These are phyloP conservation scores for Pichia sp. DNA, from an alignment of 1,139 yeast genomes.

Conservation along the genomic window DNA sequence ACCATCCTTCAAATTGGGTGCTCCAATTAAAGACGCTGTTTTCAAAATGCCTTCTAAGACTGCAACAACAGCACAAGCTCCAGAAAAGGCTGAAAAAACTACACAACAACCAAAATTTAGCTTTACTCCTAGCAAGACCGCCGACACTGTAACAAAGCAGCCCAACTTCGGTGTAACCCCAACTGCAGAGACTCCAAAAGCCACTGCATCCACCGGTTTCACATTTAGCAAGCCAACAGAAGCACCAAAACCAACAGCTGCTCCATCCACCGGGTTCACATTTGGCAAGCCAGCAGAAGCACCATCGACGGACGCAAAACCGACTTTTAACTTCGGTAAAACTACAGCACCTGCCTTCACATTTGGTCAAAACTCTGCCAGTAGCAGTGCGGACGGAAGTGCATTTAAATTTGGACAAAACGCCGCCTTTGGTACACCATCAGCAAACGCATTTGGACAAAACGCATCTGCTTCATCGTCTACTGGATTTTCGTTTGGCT, in stretches of 20 bases:
- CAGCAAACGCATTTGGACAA: too few species aligned
- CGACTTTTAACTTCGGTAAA: neutral
- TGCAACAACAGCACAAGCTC: neutral
- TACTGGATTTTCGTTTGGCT: too few species aligned
- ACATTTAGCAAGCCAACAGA: neutral
- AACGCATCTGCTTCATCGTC: too few species aligned
- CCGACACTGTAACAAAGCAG: neutral
- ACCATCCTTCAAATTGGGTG: conserved; percentile 52
- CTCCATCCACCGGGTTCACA: neutral
- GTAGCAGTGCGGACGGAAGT: neutral
- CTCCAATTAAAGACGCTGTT: conserved; percentile 19
- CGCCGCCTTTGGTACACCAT: neutral
- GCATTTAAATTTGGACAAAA: conserved; percentile 26
- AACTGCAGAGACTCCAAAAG: neutral
- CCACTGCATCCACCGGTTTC: neutral
- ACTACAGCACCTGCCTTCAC: conserved; percentile 9
- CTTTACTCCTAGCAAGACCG: neutral
- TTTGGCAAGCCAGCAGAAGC: neutral
- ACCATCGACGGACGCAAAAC: neutral
- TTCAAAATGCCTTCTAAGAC: conserved; percentile 15
- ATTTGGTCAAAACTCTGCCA: conserved; percentile 10
- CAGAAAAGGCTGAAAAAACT: conserved; percentile 1
- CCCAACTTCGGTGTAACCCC: neutral
- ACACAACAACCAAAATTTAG: neutral
- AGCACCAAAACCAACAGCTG: neutral